Base-by-base conservation (phyloP, 192 early-diverging fungal genomes). In the Coemansia sp. region DNA sequence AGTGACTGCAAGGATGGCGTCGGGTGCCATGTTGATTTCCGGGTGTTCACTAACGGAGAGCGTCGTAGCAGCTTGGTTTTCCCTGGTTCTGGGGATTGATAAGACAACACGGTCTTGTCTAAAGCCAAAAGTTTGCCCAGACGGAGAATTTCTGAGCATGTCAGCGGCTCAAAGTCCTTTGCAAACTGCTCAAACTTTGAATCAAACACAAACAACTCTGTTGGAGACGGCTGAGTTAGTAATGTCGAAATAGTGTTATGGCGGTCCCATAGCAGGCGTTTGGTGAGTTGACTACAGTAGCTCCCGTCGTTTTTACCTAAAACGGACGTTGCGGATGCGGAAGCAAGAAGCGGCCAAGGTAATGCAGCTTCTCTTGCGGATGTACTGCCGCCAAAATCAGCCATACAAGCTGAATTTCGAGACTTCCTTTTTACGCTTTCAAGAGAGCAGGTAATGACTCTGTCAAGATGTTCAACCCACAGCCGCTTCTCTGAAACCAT, bases 401-500 rank as follows among this genome's bases (percentile, higher is more conserved):
- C 22, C 46, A 11, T 19, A 19, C 13, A 9, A 22, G 23, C 24
- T n/a, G 7, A 17, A 33, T 9, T 41, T 33, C 39, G 41, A 15
- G 5, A 9, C 43, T 46, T 45, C 24, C 24, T 7, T 33, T 30
- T 14, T 6, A 47, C 45, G 8, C 55, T 42, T 27, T 27, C 52
- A 17, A 41, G 37, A 2, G 74, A 70, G 47, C 39, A 37, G 1
- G 55, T 49, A 17, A 88, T 84, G 10, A 78, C 83, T 11, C 64
- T 55, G 2, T 27, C 60, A 15, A 88, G 67, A 22, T 64, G 70
- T 14, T 44, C 66, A 15, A 80, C 30, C 87, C 87, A 88, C 13
- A 82, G 37, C 8, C 71, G 61, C 56, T 82, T 85, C 56, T 88
- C 87, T 42, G 67, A 67, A 2, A 38, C 39, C n/a, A 74, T 81